phyloP scores from a whole-genome alignment of 1,284 basidiomycete species.

The Ceratobasidium papillatum region DNA sequence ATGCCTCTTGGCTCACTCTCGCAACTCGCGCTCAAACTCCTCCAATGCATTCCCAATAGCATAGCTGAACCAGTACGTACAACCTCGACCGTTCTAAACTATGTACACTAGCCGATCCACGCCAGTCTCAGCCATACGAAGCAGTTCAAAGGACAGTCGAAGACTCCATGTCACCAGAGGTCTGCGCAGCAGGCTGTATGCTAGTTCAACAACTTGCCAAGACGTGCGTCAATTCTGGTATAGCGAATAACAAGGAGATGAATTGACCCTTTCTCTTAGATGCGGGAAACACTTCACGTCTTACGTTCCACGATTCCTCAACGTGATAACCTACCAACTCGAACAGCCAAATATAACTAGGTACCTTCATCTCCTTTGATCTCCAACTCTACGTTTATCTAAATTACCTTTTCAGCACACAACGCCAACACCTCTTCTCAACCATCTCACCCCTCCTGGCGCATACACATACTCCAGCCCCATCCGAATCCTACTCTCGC shows the following conservation, averaged over 20 bases:
- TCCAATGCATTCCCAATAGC: neutral
- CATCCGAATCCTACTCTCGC: conserved; percentile 55
- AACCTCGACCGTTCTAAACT: neutral
- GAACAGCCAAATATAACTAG: conserved; percentile 16
- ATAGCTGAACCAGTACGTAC: neutral
- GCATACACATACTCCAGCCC: conserved; percentile 59
- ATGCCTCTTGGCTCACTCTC: conserved; percentile 70
- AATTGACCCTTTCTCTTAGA: neutral
- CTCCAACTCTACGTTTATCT: neutral
- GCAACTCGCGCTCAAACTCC: conserved; percentile 51
- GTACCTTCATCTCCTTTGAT: neutral
- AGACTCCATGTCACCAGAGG: neutral
- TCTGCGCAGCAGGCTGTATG: conserved; percentile 22
- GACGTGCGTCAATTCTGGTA: neutral
- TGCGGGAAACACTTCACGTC: conserved; percentile 22
- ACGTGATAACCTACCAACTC: conserved; percentile 15
- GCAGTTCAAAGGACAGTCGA: neutral
- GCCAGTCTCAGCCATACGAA: conserved; percentile 6
- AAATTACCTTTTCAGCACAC: neutral
- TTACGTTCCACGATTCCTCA: conserved; percentile 12
- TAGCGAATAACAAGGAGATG: neutral
- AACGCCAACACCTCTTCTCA: conserved; percentile 53
- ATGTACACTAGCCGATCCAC: neutral
- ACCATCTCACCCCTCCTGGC: conserved; percentile 56
- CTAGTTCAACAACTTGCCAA: conserved; percentile 25